Conservation (phyloP, 495 filamentous ascomycete genomes). For the Friedmanniomyces endolithicus region DNA sequence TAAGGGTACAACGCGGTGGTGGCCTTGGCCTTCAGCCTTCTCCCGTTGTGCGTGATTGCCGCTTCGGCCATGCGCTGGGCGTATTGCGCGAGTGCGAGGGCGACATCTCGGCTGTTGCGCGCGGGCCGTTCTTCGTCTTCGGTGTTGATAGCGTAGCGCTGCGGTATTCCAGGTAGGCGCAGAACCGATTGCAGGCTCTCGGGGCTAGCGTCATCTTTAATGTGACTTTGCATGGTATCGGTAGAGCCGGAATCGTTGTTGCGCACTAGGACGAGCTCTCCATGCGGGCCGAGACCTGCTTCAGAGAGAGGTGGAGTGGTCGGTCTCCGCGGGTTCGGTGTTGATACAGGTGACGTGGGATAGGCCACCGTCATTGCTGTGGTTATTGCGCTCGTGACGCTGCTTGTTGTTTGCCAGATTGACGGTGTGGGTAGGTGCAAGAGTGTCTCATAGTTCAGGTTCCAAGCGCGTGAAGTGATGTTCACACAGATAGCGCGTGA, state of each 20-base stretch:
- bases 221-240: background rate
- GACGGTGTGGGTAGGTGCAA: too few species aligned
- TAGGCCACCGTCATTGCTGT: background rate
- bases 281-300: background rate
- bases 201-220: background rate
- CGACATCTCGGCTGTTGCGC: background rate
- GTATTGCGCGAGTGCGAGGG: background rate
- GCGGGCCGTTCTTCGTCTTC: background rate
- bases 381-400: background rate
- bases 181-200: background rate
- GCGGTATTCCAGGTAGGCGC: background rate
- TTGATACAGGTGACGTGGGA: background rate
- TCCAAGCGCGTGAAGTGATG: background rate
- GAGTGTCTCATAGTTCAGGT: background rate
- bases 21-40: background rate
- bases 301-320: background rate
- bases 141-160: background rate
- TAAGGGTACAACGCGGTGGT: background rate
- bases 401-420: too few species aligned
- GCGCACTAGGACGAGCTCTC: background rate
- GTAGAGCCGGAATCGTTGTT: background rate
- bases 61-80: background rate
- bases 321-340: background rate
- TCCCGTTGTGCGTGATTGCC: background rate
- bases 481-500: background rate